Evolutionary conservation across 768 basidiomycete genomes (phyloP).

Genomic region (Strobilomyces confusus): DNA sequence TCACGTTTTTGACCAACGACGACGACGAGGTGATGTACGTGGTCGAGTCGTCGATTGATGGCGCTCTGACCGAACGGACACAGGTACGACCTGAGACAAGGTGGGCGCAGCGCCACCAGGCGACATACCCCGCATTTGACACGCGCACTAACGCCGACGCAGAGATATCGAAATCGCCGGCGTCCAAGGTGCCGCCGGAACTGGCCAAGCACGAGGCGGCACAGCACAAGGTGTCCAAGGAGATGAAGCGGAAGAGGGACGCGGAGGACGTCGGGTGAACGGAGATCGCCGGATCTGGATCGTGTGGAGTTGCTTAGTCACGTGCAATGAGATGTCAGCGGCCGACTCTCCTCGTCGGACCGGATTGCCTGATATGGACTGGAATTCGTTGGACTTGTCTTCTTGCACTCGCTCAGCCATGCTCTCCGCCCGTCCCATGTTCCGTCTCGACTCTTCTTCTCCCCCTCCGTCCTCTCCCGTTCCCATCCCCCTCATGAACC

Average conservation of each 20-base stretch:
- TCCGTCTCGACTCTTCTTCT: conserved; percentile 13
- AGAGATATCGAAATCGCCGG: conserved; percentile 94
- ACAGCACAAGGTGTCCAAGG: conserved; percentile 84
- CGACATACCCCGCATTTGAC: no score
- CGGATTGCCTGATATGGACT: conserved; percentile 17
- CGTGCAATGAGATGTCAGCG: background rate
- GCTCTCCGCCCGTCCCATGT: conserved; percentile 39
- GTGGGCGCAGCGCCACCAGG: no score
- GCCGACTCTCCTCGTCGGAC: conserved; percentile 18
- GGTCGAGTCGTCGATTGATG: conserved; percentile 4
- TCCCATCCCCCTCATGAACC: background rate
- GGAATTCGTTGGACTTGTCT: background rate
- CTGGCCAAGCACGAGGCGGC: conserved; percentile 90
- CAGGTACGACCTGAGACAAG: conserved; percentile 95
- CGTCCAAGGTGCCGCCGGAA: conserved; percentile 84
- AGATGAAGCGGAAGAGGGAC: conserved; percentile 94
- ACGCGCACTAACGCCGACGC: conserved; percentile 18
- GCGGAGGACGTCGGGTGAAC: conserved; percentile 64
- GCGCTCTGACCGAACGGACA: background rate
- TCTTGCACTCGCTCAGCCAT: conserved; percentile 14
- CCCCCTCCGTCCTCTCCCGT: background rate
- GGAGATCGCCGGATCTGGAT: background rate
- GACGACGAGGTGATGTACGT: conserved; percentile 96
- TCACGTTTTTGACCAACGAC: conserved; percentile 94
- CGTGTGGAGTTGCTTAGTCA: no score